These are phyloP conservation scores for Colletotrichum trifolii DNA, from an alignment of 2,329 filamentous ascomycete genomes.

Conservation along the genomic window DNA sequence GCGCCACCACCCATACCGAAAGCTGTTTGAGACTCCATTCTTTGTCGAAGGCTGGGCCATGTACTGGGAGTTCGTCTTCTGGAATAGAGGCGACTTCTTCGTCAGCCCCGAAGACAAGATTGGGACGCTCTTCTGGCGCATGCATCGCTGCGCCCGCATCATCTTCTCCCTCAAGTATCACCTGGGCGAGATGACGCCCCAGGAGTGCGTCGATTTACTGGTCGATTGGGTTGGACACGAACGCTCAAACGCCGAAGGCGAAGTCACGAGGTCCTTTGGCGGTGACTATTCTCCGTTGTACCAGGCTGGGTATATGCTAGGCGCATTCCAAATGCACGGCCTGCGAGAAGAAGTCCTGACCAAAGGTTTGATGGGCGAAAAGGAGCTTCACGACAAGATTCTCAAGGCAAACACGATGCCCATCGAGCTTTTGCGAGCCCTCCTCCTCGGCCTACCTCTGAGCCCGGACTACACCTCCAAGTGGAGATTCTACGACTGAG, in stretches of 20 bases:
- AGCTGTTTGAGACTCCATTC: slow-evolving; percentile 66
- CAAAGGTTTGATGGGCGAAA: slow-evolving; percentile 54
- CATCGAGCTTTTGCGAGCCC: slow-evolving; percentile 63
- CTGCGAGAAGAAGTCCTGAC: slow-evolving; percentile 61
- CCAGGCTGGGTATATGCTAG: slow-evolving; percentile 70
- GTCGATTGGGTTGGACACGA: slow-evolving; percentile 69
- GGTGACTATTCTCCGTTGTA: slow-evolving; percentile 68
- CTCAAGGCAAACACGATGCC: slow-evolving; percentile 64
- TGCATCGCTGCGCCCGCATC: slow-evolving; percentile 71
- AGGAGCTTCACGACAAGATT: slow-evolving; percentile 65
- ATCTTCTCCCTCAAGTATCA: slow-evolving; percentile 69
- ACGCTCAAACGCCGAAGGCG: slow-evolving; percentile 68
- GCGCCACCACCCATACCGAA: slow-evolving; percentile 60
- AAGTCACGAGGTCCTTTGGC: slow-evolving; percentile 66
- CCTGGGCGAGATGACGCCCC: slow-evolving; percentile 62
- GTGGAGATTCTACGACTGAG: slow-evolving; percentile 61
- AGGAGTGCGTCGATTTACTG: slow-evolving; percentile 67
- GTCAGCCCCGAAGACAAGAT: slow-evolving; percentile 62
- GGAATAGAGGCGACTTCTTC: slow-evolving; percentile 63
- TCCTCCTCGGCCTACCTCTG: slow-evolving; percentile 56
- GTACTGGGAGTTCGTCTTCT: slow-evolving; percentile 71
- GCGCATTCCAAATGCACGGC: slow-evolving; percentile 65
- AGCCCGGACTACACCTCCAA: slow-evolving; percentile 54
- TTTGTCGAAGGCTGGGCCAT: slow-evolving; percentile 71
- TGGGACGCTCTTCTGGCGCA: slow-evolving; percentile 71